Conservation (phyloP, 2,329 filamentous ascomycete genomes). For the Nigrograna mackinnonii region DNA sequence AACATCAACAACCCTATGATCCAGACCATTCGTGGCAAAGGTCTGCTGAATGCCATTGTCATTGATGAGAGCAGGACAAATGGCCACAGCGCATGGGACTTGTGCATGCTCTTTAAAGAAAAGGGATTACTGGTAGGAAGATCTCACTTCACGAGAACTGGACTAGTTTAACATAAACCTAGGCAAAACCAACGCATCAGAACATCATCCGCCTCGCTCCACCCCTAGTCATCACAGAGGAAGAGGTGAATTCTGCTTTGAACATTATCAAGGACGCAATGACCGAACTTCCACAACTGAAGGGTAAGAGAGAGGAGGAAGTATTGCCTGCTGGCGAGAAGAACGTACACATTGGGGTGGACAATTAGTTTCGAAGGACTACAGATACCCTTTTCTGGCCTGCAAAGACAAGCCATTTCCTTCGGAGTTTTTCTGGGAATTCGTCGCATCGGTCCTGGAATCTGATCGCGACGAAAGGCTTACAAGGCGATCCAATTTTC, state of each 20-base stretch:
- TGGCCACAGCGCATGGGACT: conserved; percentile 90
- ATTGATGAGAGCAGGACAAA: conserved; percentile 88
- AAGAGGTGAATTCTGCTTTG: conserved; percentile 78
- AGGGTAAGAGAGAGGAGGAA: conserved; percentile 55
- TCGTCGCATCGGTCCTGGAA: too few relatives aligned
- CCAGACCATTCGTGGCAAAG: conserved; percentile 84
- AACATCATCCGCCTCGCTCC: conserved; percentile 99
- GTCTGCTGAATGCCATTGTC: conserved; percentile 91
- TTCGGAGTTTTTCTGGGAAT: too few relatives aligned
- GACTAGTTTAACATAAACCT: conserved; percentile 31
- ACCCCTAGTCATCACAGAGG: conserved; percentile 89
- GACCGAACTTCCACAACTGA: conserved; percentile 73
- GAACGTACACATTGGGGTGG: conserved; percentile 62
- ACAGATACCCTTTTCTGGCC: too few relatives aligned
- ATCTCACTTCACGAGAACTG: conserved; percentile 40
- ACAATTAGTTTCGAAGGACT: too few relatives aligned
- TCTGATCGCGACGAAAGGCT: too few relatives aligned
- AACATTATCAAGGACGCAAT: conserved; percentile 81
- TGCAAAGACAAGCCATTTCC: too few relatives aligned
- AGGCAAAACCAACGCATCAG: conserved; percentile 98
- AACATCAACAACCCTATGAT: conserved; percentile 81
- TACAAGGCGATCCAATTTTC: too few relatives aligned
- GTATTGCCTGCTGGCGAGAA: conserved; percentile 64
- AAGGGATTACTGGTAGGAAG: conserved; percentile 85
- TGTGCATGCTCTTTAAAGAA: conserved; percentile 92